phyloP scores from a whole-genome alignment of 805 yeast species.

The Ogataea paradorogensis region DNA sequence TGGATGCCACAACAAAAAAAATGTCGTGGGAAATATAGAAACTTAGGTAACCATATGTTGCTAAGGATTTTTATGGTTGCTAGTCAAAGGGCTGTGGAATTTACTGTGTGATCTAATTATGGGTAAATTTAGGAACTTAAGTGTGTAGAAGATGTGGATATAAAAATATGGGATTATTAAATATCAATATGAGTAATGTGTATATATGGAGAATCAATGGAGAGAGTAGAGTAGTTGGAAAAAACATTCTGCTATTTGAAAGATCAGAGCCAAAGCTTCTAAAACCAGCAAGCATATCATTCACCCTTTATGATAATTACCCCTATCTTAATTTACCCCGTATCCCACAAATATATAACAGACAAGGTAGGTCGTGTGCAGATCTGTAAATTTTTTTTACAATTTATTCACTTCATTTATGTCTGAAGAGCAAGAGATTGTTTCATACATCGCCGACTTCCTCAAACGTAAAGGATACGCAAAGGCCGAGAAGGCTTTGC shows the following conservation, averaged over 20 bases:
- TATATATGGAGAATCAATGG: no score
- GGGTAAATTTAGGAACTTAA: no score
- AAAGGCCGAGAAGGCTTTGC: conserved; percentile 23
- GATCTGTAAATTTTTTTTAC: conserved; percentile 1
- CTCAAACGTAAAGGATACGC: conserved; percentile 24
- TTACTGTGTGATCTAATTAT: no score
- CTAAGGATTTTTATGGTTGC: not conserved
- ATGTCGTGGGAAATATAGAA: not conserved
- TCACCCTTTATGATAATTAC: no score
- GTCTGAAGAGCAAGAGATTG: conserved; percentile 18
- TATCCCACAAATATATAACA: no score
- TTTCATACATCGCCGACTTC: conserved; percentile 25
- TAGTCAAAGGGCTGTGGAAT: no score
- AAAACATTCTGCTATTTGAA: no score
- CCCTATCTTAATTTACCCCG: no score
- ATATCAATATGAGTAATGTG: no score
- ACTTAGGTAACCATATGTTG: not conserved
- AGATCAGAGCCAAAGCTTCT: no score
- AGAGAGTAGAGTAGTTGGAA: no score
- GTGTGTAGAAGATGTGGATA: not conserved
- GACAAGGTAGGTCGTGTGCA: conserved; percentile 6
- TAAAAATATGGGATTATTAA: not conserved
- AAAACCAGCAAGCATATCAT: not conserved
- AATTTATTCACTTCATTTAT: conserved; percentile 11
- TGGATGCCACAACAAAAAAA: conserved; percentile 4